Evolutionary conservation across 2,329 filamentous ascomycete species (phyloP).

Genomic region (Fusarium vanettenii): DNA sequence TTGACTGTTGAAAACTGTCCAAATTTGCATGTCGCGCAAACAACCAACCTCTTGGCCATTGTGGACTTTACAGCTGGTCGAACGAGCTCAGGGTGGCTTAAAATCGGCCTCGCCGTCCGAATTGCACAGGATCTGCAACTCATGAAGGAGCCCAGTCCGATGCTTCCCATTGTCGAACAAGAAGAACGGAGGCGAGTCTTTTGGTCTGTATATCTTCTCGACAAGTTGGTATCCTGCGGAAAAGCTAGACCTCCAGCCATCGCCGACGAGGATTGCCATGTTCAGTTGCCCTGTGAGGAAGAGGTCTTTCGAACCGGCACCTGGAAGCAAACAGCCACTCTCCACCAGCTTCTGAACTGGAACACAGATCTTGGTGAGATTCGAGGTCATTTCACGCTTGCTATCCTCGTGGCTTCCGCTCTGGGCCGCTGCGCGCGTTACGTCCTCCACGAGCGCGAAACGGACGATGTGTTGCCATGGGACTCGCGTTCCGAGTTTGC

Average conservation of each 20-base stretch:
- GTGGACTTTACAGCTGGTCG: background rate
- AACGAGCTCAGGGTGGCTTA: constrained; percentile 9
- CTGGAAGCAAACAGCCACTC: background rate
- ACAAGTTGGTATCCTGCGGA: constrained; percentile 6
- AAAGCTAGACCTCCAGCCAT: constrained; percentile 5
- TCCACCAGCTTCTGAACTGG: constrained; percentile 9
- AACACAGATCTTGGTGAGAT: background rate
- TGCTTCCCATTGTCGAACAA: background rate
- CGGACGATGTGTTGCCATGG: constrained; percentile 9
- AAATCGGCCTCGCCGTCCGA: constrained; percentile 7
- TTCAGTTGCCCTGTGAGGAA: background rate
- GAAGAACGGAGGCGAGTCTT: constrained; percentile 10
- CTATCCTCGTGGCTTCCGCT: constrained; percentile 1
- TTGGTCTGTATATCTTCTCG: constrained; percentile 2
- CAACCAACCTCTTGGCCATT: background rate
- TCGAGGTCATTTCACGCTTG: background rate
- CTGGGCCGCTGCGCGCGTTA: constrained; percentile 10
- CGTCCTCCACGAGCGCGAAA: background rate
- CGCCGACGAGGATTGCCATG: constrained; percentile 4
- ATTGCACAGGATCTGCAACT: constrained; percentile 6
- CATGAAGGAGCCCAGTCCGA: background rate
- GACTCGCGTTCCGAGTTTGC: constrained; percentile 24
- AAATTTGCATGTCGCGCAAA: background rate
- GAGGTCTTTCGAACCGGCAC: background rate
- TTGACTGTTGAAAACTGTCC: background rate